phyloP scores from a whole-genome alignment of 495 filamentous ascomycete genomes.

The Neurospora discreta region DNA sequence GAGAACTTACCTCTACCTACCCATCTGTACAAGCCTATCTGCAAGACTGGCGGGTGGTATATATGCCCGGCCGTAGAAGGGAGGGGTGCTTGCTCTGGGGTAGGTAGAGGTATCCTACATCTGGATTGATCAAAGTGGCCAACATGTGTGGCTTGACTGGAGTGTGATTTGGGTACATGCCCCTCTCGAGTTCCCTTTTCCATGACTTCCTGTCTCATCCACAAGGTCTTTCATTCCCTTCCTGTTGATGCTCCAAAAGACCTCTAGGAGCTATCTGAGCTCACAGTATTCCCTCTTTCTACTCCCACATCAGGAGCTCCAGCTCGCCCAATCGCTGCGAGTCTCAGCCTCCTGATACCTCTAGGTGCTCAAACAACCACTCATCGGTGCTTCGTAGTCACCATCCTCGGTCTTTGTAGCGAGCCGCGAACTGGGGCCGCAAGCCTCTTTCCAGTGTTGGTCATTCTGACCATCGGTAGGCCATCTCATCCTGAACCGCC shows the following conservation, averaged over 20 bases:
- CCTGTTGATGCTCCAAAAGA: not conserved
- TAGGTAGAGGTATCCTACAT: no score
- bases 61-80: no score
- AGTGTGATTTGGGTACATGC: not conserved
- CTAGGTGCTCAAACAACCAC: not conserved
- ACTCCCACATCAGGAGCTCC: not conserved
- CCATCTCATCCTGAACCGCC: no score
- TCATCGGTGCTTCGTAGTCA: not conserved
- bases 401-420: not conserved
- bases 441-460: not conserved
- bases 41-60: no score
- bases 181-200: not conserved
- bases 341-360: not conserved
- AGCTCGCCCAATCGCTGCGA: not conserved
- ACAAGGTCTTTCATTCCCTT: not conserved
- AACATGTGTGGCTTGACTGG: not conserved
- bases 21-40: no score
- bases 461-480: not conserved
- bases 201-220: not conserved
- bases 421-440: not conserved
- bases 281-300: not conserved
- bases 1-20: no score
- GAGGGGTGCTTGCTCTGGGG: no score
- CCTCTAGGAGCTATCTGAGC: not conserved
- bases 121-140: not conserved